Base-by-base conservation (phyloP, 177 flowering plant species). In the Vitis hybrid region DNA sequence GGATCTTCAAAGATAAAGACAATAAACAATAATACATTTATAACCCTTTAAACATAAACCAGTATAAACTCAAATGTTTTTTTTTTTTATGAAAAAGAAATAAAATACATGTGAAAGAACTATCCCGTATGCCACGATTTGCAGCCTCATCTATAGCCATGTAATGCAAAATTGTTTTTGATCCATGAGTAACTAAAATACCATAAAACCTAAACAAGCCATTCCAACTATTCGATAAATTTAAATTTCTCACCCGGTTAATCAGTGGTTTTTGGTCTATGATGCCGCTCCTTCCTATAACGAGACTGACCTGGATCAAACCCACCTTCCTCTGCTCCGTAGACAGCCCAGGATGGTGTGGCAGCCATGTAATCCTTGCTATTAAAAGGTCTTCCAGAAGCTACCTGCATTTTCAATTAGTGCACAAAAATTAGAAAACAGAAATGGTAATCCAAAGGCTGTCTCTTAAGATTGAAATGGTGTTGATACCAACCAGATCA, bases 281-380 rank as follows among this genome's bases (percentile, higher is more conserved):
- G 99, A 78, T 79, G 93, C 49, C 99, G 71, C 78, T 96, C 98
- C 78, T 94, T 96, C 77, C 73, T 84, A 58, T 78, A 91, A 9
- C 98, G 85, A 48, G 76, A 48, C 72, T 94, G 96, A 65, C 79
- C 79, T 9, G 99, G 99, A 83, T 96, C 99, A 79, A 96, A 96
- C 41, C 99, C 99, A 60, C 99, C 98, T 79, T 92, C 99, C n/a
- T 84, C 81, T 1, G 99, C 97, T 65, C 99, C 99, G 78, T 90
- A 91, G 9, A 88, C 91, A 49, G 99, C 96, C 99, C 99, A 96
- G 46, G 88, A 78, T 35, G 99, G 97, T 51, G 99, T 92, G 10
- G 82, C 79, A 17, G 93, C 89, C 94, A 90, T 90, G 81, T 94
- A 96, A 66, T 94, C 99, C 59, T 76, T 71, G 77, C 97, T 94